These are phyloP conservation scores for Aspergillus carbonarius DNA, from an alignment of 2,329 filamentous ascomycete species.

Conservation along the genomic window DNA sequence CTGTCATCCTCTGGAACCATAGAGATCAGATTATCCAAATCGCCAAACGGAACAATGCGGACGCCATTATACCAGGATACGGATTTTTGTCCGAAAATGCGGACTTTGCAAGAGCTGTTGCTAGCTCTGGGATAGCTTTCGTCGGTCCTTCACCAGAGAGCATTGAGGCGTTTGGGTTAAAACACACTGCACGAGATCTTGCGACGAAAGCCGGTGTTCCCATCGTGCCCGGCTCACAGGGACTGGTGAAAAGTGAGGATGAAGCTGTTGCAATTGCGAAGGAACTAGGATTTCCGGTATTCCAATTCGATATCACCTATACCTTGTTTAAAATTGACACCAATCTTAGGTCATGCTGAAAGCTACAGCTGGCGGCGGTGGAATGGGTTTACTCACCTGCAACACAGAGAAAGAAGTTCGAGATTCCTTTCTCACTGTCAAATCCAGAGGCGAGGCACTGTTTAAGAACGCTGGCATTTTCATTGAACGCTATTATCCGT, in stretches of 20 bases:
- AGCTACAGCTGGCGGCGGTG: conserved; percentile 76
- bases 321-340: conserved; percentile 1
- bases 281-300: conserved; percentile 51
- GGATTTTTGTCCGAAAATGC: conserved; percentile 66
- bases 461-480: conserved; percentile 85
- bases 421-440: conserved; percentile 68
- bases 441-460: conserved; percentile 71
- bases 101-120: conserved; percentile 57
- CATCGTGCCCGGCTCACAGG: conserved; percentile 55
- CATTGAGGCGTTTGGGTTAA: conserved; percentile 59
- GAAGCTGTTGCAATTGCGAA: conserved; percentile 48
- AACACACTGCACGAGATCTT: conserved; percentile 57
- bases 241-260: conserved; percentile 49
- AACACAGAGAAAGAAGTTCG: conserved; percentile 66
- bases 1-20: conserved; percentile 26
- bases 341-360: conserved; percentile 66
- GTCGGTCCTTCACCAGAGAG: conserved; percentile 57
- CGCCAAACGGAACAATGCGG: conserved; percentile 49
- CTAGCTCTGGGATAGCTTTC: conserved; percentile 57
- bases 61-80: conserved; percentile 67
- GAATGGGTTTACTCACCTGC: conserved; percentile 82
- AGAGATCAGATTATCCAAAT: conserved; percentile 48
- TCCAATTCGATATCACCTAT: not conserved
- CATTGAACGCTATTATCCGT: conserved; percentile 78
- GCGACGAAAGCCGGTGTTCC: conserved; percentile 55